These are phyloP conservation scores for Xylariales sp. DNA, from an alignment of 2,329 filamentous ascomycete genomes.

Conservation along the genomic window DNA sequence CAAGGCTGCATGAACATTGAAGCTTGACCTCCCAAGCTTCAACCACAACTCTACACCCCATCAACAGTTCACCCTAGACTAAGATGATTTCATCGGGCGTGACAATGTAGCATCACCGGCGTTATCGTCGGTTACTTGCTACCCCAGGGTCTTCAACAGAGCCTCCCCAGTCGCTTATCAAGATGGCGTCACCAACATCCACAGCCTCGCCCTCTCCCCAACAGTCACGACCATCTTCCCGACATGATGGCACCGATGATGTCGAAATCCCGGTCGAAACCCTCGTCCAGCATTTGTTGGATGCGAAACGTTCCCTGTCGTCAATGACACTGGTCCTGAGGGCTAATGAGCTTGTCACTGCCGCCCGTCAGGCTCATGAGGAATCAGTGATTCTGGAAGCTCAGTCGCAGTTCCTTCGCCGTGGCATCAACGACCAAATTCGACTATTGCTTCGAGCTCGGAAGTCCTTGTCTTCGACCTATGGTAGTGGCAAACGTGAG, in stretches of 20 bases:
- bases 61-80: neutral
- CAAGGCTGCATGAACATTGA: neutral
- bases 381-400: slow-evolving; percentile 71
- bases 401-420: slow-evolving; percentile 62
- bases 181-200: slow-evolving; percentile 11
- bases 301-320: slow-evolving; percentile 80
- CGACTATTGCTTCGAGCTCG: slow-evolving; percentile 48
- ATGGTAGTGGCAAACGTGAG: slow-evolving; percentile 54
- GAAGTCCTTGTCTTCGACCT: slow-evolving; percentile 47
- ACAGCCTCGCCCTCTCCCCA: slow-evolving; percentile 17
- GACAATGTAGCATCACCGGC: slow-evolving; percentile 10
- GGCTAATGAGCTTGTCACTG: slow-evolving; percentile 79
- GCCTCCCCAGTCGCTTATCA: slow-evolving; percentile 2
- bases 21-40: neutral
- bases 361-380: slow-evolving; percentile 70
- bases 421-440: slow-evolving; percentile 54
- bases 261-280: slow-evolving; percentile 58
- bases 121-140: slow-evolving; percentile 4
- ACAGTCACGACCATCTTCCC: slow-evolving; percentile 19
- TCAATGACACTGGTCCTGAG: slow-evolving; percentile 79
- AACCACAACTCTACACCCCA: neutral
- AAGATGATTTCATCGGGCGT: slow-evolving; percentile 7
- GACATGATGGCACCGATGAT: slow-evolving; percentile 30
- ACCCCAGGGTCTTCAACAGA: slow-evolving; percentile 5
- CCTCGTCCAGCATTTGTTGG: slow-evolving; percentile 78